These are phyloP conservation scores for Hypseocharis bilobata DNA, from an alignment of 441 rosid species.

Conservation along the genomic window DNA sequence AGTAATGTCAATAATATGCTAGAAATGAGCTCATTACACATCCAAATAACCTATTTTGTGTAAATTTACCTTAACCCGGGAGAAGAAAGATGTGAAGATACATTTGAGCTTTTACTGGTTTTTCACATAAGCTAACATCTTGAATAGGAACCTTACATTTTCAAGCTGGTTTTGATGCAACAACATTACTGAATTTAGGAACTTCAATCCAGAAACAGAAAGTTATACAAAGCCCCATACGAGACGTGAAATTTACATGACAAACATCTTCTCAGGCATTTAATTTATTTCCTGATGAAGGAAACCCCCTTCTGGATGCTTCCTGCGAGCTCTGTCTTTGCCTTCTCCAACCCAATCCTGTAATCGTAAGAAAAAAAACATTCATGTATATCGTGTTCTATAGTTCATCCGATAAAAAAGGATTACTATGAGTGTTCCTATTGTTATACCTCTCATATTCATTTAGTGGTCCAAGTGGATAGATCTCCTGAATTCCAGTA, in stretches of 20 bases:
- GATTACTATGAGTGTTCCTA: not conserved
- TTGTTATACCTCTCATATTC: slow-evolving; percentile 70
- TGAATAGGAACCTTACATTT: not conserved
- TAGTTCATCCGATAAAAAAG: not conserved
- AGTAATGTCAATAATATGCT: too few species aligned
- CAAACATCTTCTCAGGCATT: not conserved
- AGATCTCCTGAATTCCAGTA: slow-evolving; percentile 63
- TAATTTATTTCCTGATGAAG: slow-evolving; percentile 41
- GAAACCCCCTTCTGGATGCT: slow-evolving; percentile 76
- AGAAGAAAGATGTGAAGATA: not conserved
- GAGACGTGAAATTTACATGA: not conserved
- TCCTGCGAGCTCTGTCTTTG: slow-evolving; percentile 66
- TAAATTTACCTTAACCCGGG: not conserved
- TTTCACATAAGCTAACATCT: not conserved
- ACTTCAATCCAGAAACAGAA: not conserved
- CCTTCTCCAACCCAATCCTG: slow-evolving; percentile 76
- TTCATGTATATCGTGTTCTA: too few species aligned
- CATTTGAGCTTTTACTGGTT: not conserved
- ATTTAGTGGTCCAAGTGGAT: slow-evolving; percentile 64
- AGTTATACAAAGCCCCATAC: not conserved
- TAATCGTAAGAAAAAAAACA: not conserved
- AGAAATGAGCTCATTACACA: too few species aligned
- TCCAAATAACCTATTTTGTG: not conserved
- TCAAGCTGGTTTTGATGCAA: not conserved
- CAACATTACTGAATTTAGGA: not conserved